Conservation (phyloP, 306 rosid genomes). For the Trifolium fragiferum region DNA sequence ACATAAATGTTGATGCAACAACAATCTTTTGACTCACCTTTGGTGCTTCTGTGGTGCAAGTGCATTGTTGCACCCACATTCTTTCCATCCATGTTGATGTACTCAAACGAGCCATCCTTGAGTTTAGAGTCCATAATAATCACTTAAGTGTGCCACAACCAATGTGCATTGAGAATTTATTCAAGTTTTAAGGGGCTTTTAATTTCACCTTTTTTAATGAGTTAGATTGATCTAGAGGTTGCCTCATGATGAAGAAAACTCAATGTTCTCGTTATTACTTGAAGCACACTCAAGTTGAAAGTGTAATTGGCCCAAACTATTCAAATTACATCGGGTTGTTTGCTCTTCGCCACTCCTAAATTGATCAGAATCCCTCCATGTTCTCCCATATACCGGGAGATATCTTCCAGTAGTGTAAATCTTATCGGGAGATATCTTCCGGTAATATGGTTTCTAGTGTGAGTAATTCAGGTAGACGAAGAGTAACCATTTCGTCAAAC, state of each 20-base stretch:
- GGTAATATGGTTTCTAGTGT: no score
- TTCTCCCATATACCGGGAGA: no score
- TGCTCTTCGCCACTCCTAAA: no score
- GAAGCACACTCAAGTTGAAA: slow-evolving; percentile 38
- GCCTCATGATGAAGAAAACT: slow-evolving; percentile 48
- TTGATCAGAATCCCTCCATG: no score
- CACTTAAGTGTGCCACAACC: neutral
- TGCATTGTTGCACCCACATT: slow-evolving; percentile 54
- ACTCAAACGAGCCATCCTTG: slow-evolving; percentile 48
- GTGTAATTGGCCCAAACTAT: neutral
- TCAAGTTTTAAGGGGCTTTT: slow-evolving; percentile 22
- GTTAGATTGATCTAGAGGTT: slow-evolving; percentile 37
- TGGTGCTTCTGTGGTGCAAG: slow-evolving; percentile 41
- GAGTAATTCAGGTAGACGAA: no score
- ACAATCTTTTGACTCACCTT: slow-evolving; percentile 48
- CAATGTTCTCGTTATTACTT: slow-evolving; percentile 44
- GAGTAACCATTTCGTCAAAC: no score
- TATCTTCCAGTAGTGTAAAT: no score
- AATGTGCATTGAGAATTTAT: slow-evolving; percentile 2
- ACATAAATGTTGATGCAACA: slow-evolving; percentile 58
- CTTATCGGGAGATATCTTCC: no score
- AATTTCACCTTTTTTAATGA: neutral
- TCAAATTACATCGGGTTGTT: neutral
- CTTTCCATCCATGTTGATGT: slow-evolving; percentile 51
- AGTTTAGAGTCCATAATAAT: slow-evolving; percentile 41